Base-by-base conservation (phyloP, 1,284 basidiomycete genomes). In the Rhodotorula sp. region DNA sequence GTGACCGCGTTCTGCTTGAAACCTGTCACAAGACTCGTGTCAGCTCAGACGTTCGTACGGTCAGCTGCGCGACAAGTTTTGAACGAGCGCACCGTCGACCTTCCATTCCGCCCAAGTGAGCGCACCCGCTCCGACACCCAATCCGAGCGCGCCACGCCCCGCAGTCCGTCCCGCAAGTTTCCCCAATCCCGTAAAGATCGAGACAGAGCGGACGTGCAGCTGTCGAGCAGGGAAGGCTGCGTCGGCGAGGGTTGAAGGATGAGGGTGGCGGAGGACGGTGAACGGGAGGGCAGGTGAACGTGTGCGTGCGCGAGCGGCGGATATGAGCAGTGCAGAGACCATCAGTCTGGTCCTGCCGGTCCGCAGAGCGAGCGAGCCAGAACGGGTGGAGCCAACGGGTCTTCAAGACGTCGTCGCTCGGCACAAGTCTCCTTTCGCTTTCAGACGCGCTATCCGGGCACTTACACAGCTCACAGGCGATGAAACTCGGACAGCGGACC, bases 91-190 rank as follows among this genome's bases (percentile, higher is more conserved):
- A 91, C 92, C 91, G 83, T 96, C 92, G 76, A 94, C 88, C 82
- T 92, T 92, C 83, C 93, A 94, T 79, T 93, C 93, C 24, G 91
- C 92, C 80, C 94, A 95, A 10, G 90, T 90, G 66, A 94, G 82
- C 0, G 91, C 89, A n/a, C 93, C 92, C 1, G 89, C 92, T 19
- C 92, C 92, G 30, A 92, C 86, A 0, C 74, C 74, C 4, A 74
- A 63, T 5, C 70, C 73, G 22, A 76, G 48, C 2, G 52, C 74
- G 11, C 72, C 70, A 20, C 74, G 29, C 0, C 70, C 68, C 0
- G 73, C 74, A 0, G 73, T 76, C 49, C 74, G 56, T 0, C 74
- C 74, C 4, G 73, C 73, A 4, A 76, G 54, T 9, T 58, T 55
- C 1, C 69, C 69, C n/a, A 75, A n/a, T 0, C 74, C 72, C 34